A percentile compares a stretch with the other conserved stretches of the same genome.
Evolutionary conservation across 257 asterid species (phyloP).

Genomic region (Gentiana dahurica): DNA sequence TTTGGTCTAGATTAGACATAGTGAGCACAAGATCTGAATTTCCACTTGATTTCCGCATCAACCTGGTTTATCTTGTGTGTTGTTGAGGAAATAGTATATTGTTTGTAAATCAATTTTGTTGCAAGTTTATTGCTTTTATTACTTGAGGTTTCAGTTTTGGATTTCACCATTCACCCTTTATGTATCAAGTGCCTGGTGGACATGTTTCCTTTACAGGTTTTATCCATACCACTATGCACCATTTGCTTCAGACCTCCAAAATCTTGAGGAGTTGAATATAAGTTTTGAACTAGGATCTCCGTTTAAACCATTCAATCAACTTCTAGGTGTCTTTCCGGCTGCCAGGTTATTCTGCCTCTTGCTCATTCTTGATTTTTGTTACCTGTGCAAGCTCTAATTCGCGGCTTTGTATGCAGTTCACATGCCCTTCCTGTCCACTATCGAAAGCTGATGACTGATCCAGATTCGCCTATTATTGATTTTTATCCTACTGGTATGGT

Average conservation of each 20-base stretch:
- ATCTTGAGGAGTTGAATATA: constrained; percentile 61
- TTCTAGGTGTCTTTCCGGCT: constrained; percentile 94
- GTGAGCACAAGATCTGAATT: too few relatives aligned
- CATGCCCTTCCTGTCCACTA: constrained; percentile 90
- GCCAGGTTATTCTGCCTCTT: constrained; percentile 52
- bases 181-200: constrained; percentile 1
- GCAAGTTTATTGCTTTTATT: too few relatives aligned
- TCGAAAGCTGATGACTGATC: constrained; percentile 86
- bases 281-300: constrained; percentile 80
- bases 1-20: too few relatives aligned
- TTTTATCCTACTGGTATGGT: constrained; percentile 82
- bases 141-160: too few relatives aligned
- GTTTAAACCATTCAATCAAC: constrained; percentile 90
- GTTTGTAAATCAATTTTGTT: too few relatives aligned
- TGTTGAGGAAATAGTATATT: too few relatives aligned
- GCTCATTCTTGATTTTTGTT: constrained; percentile 3
- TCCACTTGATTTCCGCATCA: too few relatives aligned
- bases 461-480: constrained; percentile 81
- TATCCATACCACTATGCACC: constrained; percentile 98
- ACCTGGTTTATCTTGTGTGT: too few relatives aligned
- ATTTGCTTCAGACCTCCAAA: constrained; percentile 91
- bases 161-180: too few relatives aligned
- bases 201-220: constrained; percentile 49
- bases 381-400: constrained; percentile 21
- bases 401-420: constrained; percentile 44